phyloP scores from a whole-genome alignment of 192 early-diverging fungal genomes.

The Umbelopsis sp. region DNA sequence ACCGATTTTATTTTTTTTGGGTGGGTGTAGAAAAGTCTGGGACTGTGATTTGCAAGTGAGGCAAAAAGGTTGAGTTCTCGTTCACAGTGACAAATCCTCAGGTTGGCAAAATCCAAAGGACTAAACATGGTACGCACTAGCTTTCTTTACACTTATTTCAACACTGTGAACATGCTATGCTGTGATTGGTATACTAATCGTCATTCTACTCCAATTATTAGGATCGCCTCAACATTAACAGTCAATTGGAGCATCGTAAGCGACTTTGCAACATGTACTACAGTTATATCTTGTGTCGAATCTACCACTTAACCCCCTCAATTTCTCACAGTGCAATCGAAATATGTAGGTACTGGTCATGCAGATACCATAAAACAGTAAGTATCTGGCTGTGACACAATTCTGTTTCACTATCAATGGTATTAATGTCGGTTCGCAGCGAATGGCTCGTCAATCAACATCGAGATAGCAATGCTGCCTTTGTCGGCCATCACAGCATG shows the following conservation, averaged over 20 bases:
- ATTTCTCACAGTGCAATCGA: constrained; percentile 67
- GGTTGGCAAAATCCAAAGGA: too few species aligned
- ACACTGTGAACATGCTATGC: too few species aligned
- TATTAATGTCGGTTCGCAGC: constrained; percentile 46
- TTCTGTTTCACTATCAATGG: constrained; percentile 5
- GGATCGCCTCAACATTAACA: constrained; percentile 74
- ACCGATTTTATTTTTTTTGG: too few species aligned
- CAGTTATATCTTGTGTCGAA: background rate
- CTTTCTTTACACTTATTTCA: too few species aligned
- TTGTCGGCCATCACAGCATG: constrained; percentile 78
- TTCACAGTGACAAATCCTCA: too few species aligned
- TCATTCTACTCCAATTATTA: background rate
- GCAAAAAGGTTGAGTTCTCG: too few species aligned
- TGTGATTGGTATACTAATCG: too few species aligned
- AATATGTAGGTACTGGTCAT: constrained; percentile 89
- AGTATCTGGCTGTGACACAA: constrained; percentile 21
- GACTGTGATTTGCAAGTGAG: too few species aligned
- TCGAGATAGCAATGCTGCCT: constrained; percentile 79
- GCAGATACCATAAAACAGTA: constrained; percentile 91
- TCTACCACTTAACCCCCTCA: constrained; percentile 8
- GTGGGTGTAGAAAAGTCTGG: too few species aligned
- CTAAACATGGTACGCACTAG: too few species aligned
- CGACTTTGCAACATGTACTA: background rate
- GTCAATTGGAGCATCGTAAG: constrained; percentile 81
- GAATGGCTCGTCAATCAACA: constrained; percentile 89